Evolutionary conservation across 208 protist species (phyloP), one percentile per base, ranked within the genome.

Genomic region (Lotmaria passim): DNA sequence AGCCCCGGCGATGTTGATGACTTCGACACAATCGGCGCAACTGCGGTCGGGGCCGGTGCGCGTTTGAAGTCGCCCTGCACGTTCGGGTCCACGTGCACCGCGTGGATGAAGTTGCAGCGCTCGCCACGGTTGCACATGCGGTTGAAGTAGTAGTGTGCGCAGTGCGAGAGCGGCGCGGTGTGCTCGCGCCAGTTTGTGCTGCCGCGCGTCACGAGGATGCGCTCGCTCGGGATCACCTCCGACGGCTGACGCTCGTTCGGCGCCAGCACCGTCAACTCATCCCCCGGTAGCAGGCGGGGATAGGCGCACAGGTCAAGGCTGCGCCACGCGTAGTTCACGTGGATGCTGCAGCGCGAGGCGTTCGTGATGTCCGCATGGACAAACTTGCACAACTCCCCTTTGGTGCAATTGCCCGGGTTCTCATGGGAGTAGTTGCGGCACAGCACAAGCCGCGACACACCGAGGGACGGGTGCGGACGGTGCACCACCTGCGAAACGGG

Each of bases 81-180:
- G 23, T 36, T 89, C 11, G 86, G 84, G 51, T 96, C 87, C 0
- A 96, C 79, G 71, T 90, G 71, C 33, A 93, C 70, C 28, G 82
- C 70, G 75, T 96, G 90, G 34, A 96, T 83, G 47, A 91, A 93
- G 74, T 85, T 83, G 68, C 90, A 90, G 52, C 75, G 64, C 75
- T 86, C 83, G 26, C 85, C 87, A n/a, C 81, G 82, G 63, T 90
- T 85, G 84, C 90, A 96, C 63, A 93, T 86, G 43, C 84, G 81
- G 67, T 96, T 91, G 75, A 90, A 92, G 77, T 90, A 93, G 73
- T 92, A 96, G 47, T 96, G 87, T 19, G 90, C 83, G 72, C 90
- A 96, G 79, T 92, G 90, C 23, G 83, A 87, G 47, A 90, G 79
- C 14, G 82, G 79, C 19, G 68, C 51, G 31, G 41, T 24, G 70